Evolutionary conservation across 345 rosid genomes (phyloP), one percentile per base, ranked within the genome.

Genomic region (Noccaea caerulescens): DNA sequence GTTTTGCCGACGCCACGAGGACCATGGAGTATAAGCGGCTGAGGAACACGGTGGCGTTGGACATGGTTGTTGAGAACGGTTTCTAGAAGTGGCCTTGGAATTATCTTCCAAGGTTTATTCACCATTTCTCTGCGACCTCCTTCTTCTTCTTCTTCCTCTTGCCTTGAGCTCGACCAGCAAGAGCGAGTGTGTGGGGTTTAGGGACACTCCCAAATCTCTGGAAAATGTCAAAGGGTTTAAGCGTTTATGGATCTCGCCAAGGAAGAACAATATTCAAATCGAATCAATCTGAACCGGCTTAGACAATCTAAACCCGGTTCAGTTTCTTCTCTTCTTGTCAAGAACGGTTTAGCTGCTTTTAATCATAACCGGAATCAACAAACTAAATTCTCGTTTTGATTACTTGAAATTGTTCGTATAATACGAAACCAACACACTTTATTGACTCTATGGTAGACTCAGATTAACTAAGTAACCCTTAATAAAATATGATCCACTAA

Each of bases 1-100:
- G 99, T 94, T 76, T 94, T 94, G 85, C 98, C 97, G 78, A 81
- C 90, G 80, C 99, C 99, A 20, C 99, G 91, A 66, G 99, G 99
- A 47, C 99, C 98, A 49, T 92, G 98, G 83, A 92, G 82, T 73
- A 95, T 81, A 75, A 95, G 97, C 13, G 97, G 88, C 71, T 95
- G 99, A 80, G 80, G 89, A 58, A 89, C 99, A 32, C 98, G 92
- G 85, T 89, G 98, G 85, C 85, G 93, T 71, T 89, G 96, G 37
- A 90, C 93, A 56, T 95, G 99, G 79, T 88, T 90, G 86, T 87
- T 90, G 73, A 95, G 89, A 45, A 90, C 66, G 4, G 96, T 83
- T 80, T 95, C 99, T 6, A 95, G 80, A 20, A 92, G 77, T 11
- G 97, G 93, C 49, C 89, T 84, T 63, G 97, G 93, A 58, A 89